Evolutionary conservation across 2,329 filamentous ascomycete species (phyloP).

Genomic region (Colletotrichum shisoi): DNA sequence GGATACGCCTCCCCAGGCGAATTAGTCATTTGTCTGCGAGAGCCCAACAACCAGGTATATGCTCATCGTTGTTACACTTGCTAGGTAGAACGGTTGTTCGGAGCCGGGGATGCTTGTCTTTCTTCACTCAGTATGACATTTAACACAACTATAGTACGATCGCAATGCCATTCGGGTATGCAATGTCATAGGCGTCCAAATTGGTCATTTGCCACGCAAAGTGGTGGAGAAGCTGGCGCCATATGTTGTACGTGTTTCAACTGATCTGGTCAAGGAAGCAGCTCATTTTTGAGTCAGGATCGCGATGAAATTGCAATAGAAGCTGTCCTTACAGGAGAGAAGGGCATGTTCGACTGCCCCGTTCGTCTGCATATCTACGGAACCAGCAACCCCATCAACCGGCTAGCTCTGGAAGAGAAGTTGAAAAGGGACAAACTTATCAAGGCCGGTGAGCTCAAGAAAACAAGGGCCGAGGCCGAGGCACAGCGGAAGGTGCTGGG

Average conservation of each 20-base stretch:
- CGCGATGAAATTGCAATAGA: conserved; percentile 69
- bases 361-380: conserved; percentile 75
- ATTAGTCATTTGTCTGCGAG: conserved; percentile 67
- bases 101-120: not conserved
- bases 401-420: conserved; percentile 63
- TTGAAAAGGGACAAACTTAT: conserved; percentile 73
- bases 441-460: conserved; percentile 63
- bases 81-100: not conserved
- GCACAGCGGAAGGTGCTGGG: conserved; percentile 57
- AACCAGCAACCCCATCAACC: conserved; percentile 62
- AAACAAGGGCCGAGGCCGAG: conserved; percentile 63
- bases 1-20: conserved; percentile 70
- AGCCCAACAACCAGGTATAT: conserved; percentile 68
- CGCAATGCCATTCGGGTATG: conserved; percentile 78
- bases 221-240: conserved; percentile 75
- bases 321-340: conserved; percentile 71
- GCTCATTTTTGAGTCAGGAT: conserved; percentile 55
- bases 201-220: conserved; percentile 77
- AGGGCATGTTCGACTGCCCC: conserved; percentile 75
- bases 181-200: conserved; percentile 77
- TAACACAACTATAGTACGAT: conserved; percentile 62
- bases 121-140: not conserved
- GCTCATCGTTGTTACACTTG: no score
- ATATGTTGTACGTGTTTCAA: conserved; percentile 67
- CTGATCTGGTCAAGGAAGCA: not conserved